Evolutionary conservation across 1,139 yeast species (phyloP).

Genomic region (Yamadazyma dendronema): DNA sequence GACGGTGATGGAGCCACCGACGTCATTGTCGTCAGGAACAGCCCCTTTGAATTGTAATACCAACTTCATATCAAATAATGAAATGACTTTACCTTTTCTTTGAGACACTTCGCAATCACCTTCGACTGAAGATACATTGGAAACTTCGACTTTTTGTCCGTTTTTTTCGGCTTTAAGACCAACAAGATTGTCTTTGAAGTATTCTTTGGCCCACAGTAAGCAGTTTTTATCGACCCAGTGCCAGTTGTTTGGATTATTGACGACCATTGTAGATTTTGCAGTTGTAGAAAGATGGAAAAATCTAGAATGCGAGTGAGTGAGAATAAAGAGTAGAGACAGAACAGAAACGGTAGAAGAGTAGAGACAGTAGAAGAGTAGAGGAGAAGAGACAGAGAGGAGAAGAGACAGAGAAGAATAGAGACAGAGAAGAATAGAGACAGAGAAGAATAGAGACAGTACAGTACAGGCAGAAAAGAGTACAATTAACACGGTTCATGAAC

Average conservation of each 20-base stretch:
- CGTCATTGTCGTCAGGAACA: conserved; percentile 29
- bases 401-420: no score
- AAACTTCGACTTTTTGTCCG: conserved; percentile 42
- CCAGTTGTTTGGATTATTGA: conserved; percentile 58
- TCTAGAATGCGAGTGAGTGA: conserved; percentile 16
- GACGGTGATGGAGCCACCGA: conserved; percentile 69
- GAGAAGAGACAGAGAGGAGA: no score
- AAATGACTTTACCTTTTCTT: conserved; percentile 94
- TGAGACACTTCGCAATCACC: conserved; percentile 98
- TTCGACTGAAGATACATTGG: conserved; percentile 65
- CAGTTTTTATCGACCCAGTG: conserved; percentile 99
- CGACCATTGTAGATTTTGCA: conserved; percentile 33
- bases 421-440: background rate
- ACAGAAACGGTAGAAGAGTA: no score
- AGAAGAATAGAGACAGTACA: no score
- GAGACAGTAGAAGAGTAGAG: no score
- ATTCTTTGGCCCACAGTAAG: conserved; percentile 81
- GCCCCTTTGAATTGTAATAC: conserved; percentile 60
- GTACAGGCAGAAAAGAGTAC: no score
- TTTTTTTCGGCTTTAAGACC: conserved; percentile 45
- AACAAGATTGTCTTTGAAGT: conserved; percentile 60
- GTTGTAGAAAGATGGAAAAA: conserved; percentile 11
- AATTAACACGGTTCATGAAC: no score
- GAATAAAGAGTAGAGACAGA: no score
- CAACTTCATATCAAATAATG: conserved; percentile 78